Evolutionary conservation across 768 basidiomycete species (phyloP), one percentile per base, ranked within the genome.

Genomic region (Porpolomopsis calyptriformis): DNA sequence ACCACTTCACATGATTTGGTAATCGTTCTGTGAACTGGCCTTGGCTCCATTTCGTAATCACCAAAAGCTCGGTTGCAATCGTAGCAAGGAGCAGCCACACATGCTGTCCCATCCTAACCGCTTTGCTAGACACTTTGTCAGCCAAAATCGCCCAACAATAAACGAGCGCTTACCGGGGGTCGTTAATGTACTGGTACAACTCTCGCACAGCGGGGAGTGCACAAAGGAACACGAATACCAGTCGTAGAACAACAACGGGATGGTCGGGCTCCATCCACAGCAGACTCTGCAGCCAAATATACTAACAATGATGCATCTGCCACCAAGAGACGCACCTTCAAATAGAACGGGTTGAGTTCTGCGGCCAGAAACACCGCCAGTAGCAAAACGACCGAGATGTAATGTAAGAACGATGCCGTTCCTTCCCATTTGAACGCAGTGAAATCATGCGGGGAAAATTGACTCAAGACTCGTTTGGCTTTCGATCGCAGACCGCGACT

Each of bases 191-290:
- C 58, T 87, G 85, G 60, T 77, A 86, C 22, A 89, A 64, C 66
- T 91, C 88, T 55, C 88, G 69, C 48, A 82, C 85, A 11, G 89
- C 88, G 9, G 88, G 88, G 25, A 91, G 67, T n/a, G 81, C 88
- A 55, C 87, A 91, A 2, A 91, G 66, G 58, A 91, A 91, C 50
- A 91, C 78, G 49, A 77, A 77, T 12, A 77, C 79, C 8, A 91
- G 73, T 24, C 78, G 68, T 51, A 77, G 65, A 48, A 89, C 84
- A 41, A 91, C 72, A 52, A 91, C 78, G 9, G 87, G 88, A 60
- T 91, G 88, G 61, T 87, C 82, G 27, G 88, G 89, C 57, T 90
- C 86, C 81, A 91, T 83, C 87, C 88, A 90, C 29, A 91, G 69
- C 54, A 64, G 64, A 62, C 73, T 78, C 71, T 69, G 55, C 47